These are phyloP conservation scores for Nakazawaea molendinolei DNA, from an alignment of 805 yeast genomes.

Conservation along the genomic window DNA sequence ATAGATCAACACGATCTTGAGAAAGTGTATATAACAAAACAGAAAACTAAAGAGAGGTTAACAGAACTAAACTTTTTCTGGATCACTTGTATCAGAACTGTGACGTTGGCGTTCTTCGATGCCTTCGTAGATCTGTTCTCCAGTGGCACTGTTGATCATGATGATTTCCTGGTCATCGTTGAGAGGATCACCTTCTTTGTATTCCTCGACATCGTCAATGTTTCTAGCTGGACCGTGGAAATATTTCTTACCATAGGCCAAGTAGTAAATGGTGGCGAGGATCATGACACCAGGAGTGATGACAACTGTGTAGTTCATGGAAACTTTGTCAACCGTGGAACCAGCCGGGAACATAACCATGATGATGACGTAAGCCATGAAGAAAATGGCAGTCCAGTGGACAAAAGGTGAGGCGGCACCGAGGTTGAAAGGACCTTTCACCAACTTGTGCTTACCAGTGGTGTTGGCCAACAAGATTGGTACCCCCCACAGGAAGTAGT, in stretches of 20 bases:
- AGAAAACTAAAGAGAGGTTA: too few relatives aligned
- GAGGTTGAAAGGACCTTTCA: constrained; percentile 61
- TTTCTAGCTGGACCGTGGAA: constrained; percentile 46
- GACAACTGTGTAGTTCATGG: constrained; percentile 68
- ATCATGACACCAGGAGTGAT: constrained; percentile 58
- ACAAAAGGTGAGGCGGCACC: constrained; percentile 43
- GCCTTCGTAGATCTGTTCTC: constrained; percentile 9
- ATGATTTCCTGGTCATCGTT: constrained; percentile 10
- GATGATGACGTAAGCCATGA: constrained; percentile 46
- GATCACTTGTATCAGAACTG: too few relatives aligned
- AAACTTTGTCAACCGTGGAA: constrained; percentile 29
- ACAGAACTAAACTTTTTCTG: too few relatives aligned
- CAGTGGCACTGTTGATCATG: constrained; percentile 10
- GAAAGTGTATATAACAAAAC: too few relatives aligned
- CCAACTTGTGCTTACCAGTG: constrained; percentile 41
- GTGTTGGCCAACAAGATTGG: constrained; percentile 52
- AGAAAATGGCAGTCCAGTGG: constrained; percentile 40
- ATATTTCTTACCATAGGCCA: constrained; percentile 42
- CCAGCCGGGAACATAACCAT: constrained; percentile 57
- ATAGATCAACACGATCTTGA: too few relatives aligned
- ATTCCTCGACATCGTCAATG: constrained; percentile 2
- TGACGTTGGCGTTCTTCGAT: constrained; percentile 7
- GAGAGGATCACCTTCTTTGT: constrained; percentile 8
- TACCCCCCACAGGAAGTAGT: constrained; percentile 54
- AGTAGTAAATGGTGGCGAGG: constrained; percentile 45